Evolutionary conservation across 306 rosid species (phyloP).

Genomic region (Leucaena leucocephala): DNA sequence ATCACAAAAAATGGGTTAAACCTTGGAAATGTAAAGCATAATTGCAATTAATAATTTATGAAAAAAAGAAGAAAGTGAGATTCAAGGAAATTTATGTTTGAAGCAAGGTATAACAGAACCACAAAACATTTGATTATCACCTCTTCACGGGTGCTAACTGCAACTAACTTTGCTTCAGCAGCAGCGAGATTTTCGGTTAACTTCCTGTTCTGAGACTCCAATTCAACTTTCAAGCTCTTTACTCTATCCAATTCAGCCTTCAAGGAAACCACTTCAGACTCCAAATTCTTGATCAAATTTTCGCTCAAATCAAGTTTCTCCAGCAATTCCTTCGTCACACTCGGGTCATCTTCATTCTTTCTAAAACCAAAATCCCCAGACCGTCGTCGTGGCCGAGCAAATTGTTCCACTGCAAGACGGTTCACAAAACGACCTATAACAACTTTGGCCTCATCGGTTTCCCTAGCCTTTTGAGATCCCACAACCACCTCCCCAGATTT

Average conservation of each 20-base stretch:
- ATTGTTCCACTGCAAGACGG: constrained; percentile 49
- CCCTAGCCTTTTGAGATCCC: constrained; percentile 58
- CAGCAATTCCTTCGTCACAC: constrained; percentile 52
- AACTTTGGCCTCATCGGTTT: constrained; percentile 46
- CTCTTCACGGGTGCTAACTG: constrained; percentile 46
- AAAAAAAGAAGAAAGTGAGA: not conserved
- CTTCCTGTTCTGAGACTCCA: constrained; percentile 62
- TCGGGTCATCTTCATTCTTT: constrained; percentile 50
- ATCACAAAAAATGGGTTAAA: constrained; percentile 14
- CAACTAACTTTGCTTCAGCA: constrained; percentile 62
- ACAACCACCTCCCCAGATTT: constrained; percentile 50
- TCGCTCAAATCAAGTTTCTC: constrained; percentile 58
- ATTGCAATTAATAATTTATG: constrained; percentile 1
- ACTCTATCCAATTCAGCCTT: constrained; percentile 70
- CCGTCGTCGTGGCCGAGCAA: constrained; percentile 48
- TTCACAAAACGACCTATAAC: constrained; percentile 42
- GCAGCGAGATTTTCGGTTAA: constrained; percentile 66
- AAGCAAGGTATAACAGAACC: not conserved
- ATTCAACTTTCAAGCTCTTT: constrained; percentile 59
- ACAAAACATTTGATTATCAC: constrained; percentile 35
- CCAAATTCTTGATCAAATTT: constrained; percentile 59
- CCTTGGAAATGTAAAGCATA: constrained; percentile 15
- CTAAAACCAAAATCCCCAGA: constrained; percentile 38
- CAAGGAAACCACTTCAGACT: constrained; percentile 60
- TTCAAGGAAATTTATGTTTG: not conserved